Evolutionary conservation across 2,329 filamentous ascomycete species (phyloP).

Genomic region (Neonectria hederae): DNA sequence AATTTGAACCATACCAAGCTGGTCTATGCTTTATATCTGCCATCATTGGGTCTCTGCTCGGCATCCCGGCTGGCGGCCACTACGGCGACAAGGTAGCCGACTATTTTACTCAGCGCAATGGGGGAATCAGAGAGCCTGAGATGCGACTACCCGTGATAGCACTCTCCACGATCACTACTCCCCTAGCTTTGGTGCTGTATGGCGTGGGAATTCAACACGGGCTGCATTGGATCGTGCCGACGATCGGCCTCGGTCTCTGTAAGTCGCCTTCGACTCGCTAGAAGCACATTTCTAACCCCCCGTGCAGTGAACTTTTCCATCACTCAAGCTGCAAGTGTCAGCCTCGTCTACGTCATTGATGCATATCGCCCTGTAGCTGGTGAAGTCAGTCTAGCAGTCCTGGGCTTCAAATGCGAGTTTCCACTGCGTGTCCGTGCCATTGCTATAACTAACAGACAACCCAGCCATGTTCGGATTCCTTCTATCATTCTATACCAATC

Average conservation of each 20-base stretch:
- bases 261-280: slow-evolving; percentile 38
- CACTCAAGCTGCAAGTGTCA: slow-evolving; percentile 64
- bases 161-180: slow-evolving; percentile 61
- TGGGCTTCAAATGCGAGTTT: slow-evolving; percentile 64
- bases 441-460: slow-evolving; percentile 15
- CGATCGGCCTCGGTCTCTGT: slow-evolving; percentile 63
- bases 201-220: slow-evolving; percentile 58
- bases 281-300: slow-evolving; percentile 5
- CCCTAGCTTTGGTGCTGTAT: slow-evolving; percentile 56
- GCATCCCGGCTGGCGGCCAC: slow-evolving; percentile 60
- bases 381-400: slow-evolving; percentile 62
- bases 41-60: slow-evolving; percentile 58
- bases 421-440: neutral
- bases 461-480: slow-evolving; percentile 65
- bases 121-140: slow-evolving; percentile 66
- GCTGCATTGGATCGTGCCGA: slow-evolving; percentile 65
- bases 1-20: slow-evolving; percentile 56
- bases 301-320: slow-evolving; percentile 63
- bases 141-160: slow-evolving; percentile 66
- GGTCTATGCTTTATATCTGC: slow-evolving; percentile 62
- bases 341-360: slow-evolving; percentile 67
- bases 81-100: slow-evolving; percentile 59
- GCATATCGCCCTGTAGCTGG: slow-evolving; percentile 66
- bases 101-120: slow-evolving; percentile 60
- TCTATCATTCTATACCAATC: slow-evolving; percentile 68